A percentile compares a stretch with the other conserved stretches of the same genome.
These are phyloP conservation scores for Melampsora larici-populina DNA, from an alignment of 1,284 basidiomycete species.

Conservation along the genomic window DNA sequence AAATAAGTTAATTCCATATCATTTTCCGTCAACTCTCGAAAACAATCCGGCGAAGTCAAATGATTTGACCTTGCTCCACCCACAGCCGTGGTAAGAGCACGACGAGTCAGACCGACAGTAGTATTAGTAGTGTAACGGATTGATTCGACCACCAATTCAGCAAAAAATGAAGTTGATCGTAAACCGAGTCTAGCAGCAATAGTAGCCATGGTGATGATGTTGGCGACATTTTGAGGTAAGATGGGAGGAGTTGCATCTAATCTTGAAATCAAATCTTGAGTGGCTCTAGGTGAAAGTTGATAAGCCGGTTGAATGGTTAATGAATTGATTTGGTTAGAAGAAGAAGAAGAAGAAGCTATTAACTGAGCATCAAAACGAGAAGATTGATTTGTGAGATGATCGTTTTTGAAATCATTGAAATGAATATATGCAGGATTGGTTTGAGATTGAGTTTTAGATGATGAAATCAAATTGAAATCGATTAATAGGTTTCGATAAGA, in stretches of 20 bases:
- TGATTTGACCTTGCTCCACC: conserved; percentile 52
- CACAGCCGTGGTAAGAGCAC: conserved; percentile 55
- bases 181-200: conserved; percentile 54
- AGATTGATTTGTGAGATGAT: not conserved
- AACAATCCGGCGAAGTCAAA: not conserved
- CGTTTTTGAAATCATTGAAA: too few species aligned
- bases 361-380: not conserved
- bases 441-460: not conserved
- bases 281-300: conserved; percentile 19
- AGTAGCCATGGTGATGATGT: conserved; percentile 55
- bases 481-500: not conserved
- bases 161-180: conserved; percentile 54
- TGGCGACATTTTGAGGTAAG: conserved; percentile 54
- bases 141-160: conserved; percentile 56
- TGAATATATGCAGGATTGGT: not conserved
- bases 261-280: conserved; percentile 21
- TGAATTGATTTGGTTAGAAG: conserved; percentile 2
- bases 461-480: not conserved
- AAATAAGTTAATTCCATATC: conserved; percentile 52
- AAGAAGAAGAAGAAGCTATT: not conserved
- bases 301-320: not conserved
- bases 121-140: conserved; percentile 47
- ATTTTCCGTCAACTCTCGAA: not conserved
- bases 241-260: conserved; percentile 49
- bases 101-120: conserved; percentile 53